Percentiles rank a stretch among this genome's conserved stretches.
Evolutionary conservation across 2,329 filamentous ascomycete species (phyloP).

Genomic region (Chaetoscypha palmicola): DNA sequence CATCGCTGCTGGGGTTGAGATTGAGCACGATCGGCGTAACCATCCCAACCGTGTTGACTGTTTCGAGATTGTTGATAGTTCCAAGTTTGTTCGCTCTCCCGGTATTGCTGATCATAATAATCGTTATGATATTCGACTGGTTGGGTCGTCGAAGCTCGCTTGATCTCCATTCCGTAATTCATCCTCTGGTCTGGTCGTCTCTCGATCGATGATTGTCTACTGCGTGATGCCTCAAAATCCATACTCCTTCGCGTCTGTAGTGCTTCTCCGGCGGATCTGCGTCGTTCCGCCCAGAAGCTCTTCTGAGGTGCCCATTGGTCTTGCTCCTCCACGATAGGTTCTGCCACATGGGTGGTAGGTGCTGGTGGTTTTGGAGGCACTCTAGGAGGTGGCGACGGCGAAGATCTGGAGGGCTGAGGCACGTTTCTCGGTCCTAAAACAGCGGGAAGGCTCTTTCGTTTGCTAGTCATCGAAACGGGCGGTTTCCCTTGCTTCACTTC

Average conservation of each 20-base stretch:
- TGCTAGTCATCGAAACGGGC: conserved; percentile 17
- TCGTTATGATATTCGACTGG: too few species aligned
- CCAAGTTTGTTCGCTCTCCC: not conserved
- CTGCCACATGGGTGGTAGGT: not conserved
- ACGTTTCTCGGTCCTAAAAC: not conserved
- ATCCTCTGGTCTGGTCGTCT: not conserved
- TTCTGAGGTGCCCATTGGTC: conserved; percentile 14
- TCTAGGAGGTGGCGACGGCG: not conserved
- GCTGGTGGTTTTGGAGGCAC: not conserved
- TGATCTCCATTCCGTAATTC: not conserved
- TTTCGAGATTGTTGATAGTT: too few species aligned
- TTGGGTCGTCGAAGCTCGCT: not conserved
- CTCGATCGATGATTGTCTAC: not conserved
- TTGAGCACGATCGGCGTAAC: not conserved
- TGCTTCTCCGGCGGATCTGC: conserved; percentile 13
- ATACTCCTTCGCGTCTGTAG: conserved; percentile 11
- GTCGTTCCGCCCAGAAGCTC: conserved; percentile 11
- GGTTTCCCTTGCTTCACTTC: conserved; percentile 7
- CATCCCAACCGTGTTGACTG: conserved; percentile 6
- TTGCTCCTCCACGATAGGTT: not conserved
- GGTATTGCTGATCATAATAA: too few species aligned
- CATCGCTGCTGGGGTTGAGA: conserved; percentile 1
- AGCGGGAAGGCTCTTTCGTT: conserved; percentile 2
- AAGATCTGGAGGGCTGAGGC: not conserved
- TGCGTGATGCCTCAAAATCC: conserved; percentile 9